Conservation (phyloP, 495 filamentous ascomycete genomes). For the Xanthoparmelia taractica region DNA sequence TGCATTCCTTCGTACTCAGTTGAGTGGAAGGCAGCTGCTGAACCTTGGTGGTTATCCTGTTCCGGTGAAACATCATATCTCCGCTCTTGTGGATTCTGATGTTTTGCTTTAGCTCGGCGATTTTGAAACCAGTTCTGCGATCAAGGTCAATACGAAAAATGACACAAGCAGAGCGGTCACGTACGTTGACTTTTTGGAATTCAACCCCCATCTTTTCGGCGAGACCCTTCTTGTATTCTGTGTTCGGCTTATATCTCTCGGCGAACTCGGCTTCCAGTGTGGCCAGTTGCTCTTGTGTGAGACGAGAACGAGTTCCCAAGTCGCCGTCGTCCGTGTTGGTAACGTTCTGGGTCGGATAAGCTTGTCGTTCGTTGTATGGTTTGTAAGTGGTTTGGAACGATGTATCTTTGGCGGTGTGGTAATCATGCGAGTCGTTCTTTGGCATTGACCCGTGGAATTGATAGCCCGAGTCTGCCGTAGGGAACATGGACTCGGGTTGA, state of each 20-base stretch:
- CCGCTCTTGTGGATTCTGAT: constrained; percentile 58
- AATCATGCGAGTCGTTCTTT: constrained; percentile 7
- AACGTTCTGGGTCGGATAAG: neutral
- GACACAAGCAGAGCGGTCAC: constrained; percentile 28
- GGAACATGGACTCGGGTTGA: constrained; percentile 9
- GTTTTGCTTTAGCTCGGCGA: constrained; percentile 73
- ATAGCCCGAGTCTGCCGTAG: constrained; percentile 15
- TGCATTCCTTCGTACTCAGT: constrained; percentile 10
- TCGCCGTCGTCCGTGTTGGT: constrained; percentile 31
- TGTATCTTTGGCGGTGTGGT: neutral
- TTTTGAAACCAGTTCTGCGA: constrained; percentile 88
- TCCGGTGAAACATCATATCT: constrained; percentile 27
- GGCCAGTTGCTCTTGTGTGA: constrained; percentile 78
- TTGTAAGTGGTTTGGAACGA: neutral
- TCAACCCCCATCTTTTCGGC: constrained; percentile 66
- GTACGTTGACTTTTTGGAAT: constrained; percentile 66
- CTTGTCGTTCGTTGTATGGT: constrained; percentile 12
- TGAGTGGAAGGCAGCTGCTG: constrained; percentile 4
- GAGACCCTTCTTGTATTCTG: constrained; percentile 64
- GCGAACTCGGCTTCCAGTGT: constrained; percentile 66
- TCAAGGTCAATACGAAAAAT: constrained; percentile 21
- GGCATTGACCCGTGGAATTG: constrained; percentile 24
- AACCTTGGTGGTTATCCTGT: constrained; percentile 29
- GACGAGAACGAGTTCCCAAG: constrained; percentile 51
- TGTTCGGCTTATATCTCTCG: constrained; percentile 70